Evolutionary conservation across 176 grass and related monocot genomes (phyloP), one percentile per base, ranked within the genome.

Genomic region (Oryza brachyantha): DNA sequence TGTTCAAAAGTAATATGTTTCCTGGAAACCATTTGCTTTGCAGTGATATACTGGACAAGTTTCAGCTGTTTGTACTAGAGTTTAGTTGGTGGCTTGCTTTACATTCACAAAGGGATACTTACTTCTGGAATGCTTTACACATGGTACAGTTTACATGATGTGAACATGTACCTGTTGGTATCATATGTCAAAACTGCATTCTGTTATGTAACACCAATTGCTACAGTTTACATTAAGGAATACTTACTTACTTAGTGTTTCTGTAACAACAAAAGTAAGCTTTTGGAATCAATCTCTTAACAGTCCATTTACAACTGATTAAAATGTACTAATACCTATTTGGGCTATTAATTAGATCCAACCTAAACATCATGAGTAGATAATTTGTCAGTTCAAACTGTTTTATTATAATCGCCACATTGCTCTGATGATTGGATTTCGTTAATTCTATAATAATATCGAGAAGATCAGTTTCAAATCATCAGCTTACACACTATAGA

Each of bases 1-100:
- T 88, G 36, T 64, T 84, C 27, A 88, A 88, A 84, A 80, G 86
- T 88, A 88, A 70, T 75, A 14, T 29, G 26, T 57, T 54, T 81
- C 52, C 63, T 74, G 50, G 13, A 74, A 34, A 19, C 21, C 29
- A 1, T 57, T 70, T 67, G 5, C 31, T 50, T 78, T 67, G 5
- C 13, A 9, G 11, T 68, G 29, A 39, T 61, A 66, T 67, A 27
- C 60, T 67, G 60, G 39, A 73, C 78, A 8, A n/a, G 4, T 37
- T 59, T 72, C 2, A 48, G 2, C 45, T 83, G 1, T 58, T 73
- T 67, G n/a, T 50, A 19, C 55, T 77, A 17, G 5, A 37, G 21
- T 45, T 36, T 2, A 3, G 0, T n/a, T n/a, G 52, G n/a, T 24
- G n/a, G n/a, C 8, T 72, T 48, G 14, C 10, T 67, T 48, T 72